Conservation (phyloP, 2,329 filamentous ascomycete species). For the Penicillium psychrosexuale region DNA sequence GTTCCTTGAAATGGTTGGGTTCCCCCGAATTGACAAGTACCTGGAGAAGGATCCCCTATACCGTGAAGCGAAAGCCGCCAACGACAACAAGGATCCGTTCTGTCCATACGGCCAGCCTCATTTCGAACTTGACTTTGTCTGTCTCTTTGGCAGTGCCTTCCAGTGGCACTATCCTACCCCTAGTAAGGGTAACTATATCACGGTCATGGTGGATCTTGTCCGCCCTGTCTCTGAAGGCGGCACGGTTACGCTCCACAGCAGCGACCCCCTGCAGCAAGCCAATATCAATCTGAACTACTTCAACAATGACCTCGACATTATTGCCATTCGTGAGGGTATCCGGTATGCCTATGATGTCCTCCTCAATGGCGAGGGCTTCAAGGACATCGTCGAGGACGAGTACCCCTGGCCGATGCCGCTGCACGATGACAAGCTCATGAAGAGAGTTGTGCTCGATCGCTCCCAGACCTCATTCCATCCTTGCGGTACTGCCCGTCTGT, state of each 20-base stretch:
- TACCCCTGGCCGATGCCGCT: slow-evolving; percentile 63
- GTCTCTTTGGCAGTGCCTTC: slow-evolving; percentile 54
- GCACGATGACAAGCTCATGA: slow-evolving; percentile 56
- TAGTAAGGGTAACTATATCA: slow-evolving; percentile 51
- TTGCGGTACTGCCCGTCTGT: slow-evolving; percentile 55
- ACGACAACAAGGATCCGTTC: slow-evolving; percentile 52
- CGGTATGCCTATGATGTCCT: slow-evolving; percentile 56
- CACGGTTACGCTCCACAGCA: slow-evolving; percentile 42
- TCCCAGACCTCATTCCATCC: slow-evolving; percentile 55
- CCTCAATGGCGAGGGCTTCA: slow-evolving; percentile 56
- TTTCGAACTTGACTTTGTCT: slow-evolving; percentile 62
- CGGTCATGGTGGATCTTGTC: slow-evolving; percentile 55
- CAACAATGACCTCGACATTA: slow-evolving; percentile 51
- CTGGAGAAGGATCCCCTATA: slow-evolving; percentile 52
- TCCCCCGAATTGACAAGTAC: slow-evolving; percentile 57
- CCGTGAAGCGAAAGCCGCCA: slow-evolving; percentile 40
- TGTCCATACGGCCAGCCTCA: slow-evolving; percentile 57
- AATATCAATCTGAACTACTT: slow-evolving; percentile 48
- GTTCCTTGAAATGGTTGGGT: slow-evolving; percentile 53
- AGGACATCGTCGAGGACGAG: slow-evolving; percentile 37
- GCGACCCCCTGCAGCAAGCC: slow-evolving; percentile 39
- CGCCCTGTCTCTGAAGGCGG: slow-evolving; percentile 46
- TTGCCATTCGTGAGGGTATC: slow-evolving; percentile 58
- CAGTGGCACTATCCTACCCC: slow-evolving; percentile 50
- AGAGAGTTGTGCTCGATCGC: slow-evolving; percentile 55